These are phyloP conservation scores for Solanum hybrid DNA, from an alignment of 305 asterid species.

Conservation along the genomic window DNA sequence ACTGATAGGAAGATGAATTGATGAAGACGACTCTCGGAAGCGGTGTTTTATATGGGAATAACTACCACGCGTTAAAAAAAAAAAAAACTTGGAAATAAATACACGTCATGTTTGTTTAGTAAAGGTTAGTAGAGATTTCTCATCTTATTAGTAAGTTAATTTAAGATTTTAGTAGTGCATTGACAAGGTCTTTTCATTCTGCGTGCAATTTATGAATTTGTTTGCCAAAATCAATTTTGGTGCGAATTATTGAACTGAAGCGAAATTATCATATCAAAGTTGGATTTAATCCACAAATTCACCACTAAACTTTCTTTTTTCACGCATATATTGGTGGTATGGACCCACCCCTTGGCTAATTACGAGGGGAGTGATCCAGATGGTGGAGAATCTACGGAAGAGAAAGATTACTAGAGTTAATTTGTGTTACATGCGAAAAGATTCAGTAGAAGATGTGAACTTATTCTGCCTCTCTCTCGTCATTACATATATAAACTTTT, in stretches of 20 bases:
- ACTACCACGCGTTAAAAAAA: background rate
- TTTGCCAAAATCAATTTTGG: background rate
- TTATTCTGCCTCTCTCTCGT: background rate
- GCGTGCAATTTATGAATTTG: background rate
- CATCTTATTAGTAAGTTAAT: background rate
- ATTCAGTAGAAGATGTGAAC: background rate
- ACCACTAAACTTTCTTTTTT: background rate
- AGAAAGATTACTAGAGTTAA: background rate
- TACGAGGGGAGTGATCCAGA: background rate
- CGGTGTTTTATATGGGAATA: background rate
- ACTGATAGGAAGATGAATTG: background rate
- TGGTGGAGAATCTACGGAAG: background rate
- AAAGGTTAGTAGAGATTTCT: background rate
- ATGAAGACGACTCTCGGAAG: background rate
- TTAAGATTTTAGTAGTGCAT: background rate
- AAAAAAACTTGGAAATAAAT: too few relatives aligned
- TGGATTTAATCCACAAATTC: background rate
- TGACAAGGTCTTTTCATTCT: background rate
- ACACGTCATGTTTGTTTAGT: background rate
- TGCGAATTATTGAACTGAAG: background rate
- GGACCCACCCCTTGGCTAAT: background rate
- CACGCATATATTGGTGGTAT: background rate
- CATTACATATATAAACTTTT: background rate
- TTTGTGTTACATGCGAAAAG: background rate
- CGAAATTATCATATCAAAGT: background rate